Evolutionary conservation across 768 basidiomycete species (phyloP), one percentile per base, ranked within the genome.

Genomic region (Tubosaeta sp.): DNA sequence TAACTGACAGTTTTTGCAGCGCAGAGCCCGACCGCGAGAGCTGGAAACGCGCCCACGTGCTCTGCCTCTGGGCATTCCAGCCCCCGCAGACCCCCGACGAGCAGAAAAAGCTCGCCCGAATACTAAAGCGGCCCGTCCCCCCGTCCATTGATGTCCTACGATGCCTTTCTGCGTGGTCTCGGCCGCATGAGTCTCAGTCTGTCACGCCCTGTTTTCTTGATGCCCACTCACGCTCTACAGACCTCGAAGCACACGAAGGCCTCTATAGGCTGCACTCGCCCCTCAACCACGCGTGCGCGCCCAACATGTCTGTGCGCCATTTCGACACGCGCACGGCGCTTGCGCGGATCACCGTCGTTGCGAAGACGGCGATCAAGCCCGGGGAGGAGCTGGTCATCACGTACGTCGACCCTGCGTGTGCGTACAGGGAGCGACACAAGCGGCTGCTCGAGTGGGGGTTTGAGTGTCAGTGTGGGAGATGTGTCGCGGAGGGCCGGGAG

Each of bases 261-360:
- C 72, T 95, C 10, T 95, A 94, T 69, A 79, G 77, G 19, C 76
- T 94, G 4, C 91, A 94, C 64, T 86, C 91, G 2, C 90, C 94
- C 58, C 67, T 95, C 27, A 96, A 96, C 67, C 93, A 96, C 66
- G 78, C 78, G 7, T 96, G 94, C 67, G 66, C 71, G 14, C 90
- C 93, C 0, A 94, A 91, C 66, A 59, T 84, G 43, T 87, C 89
- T 16, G 83, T 88, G 14, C 82, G 86, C 2, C 91, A 91, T 63
- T 69, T 90, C 49, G 84, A 89, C 65, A 78, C 76, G 55, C 81
- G 80, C 45, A 81, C 74, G 2, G 77, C 85, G 2, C 83, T 90
- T 48, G 75, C 84, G 7, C 81, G 89, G 31, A 87, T 95, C 63
- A 83, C 87, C 0, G 63, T 91, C 24, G 66, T 89, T n/a, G 86